These are phyloP conservation scores for Sporothrix humicola DNA, from an alignment of 2,329 filamentous ascomycete genomes.

Conservation along the genomic window DNA sequence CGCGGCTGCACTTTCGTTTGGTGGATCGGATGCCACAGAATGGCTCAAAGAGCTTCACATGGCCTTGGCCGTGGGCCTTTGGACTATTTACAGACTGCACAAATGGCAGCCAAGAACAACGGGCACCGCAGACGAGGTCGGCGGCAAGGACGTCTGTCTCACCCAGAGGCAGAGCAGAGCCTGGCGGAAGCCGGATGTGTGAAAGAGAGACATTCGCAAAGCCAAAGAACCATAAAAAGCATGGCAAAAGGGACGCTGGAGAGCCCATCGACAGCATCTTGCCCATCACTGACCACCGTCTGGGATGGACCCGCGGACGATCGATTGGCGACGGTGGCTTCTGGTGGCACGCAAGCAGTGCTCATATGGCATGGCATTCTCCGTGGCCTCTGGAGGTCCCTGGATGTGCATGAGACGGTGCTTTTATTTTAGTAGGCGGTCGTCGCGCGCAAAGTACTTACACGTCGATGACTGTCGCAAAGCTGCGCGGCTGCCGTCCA, in stretches of 20 bases:
- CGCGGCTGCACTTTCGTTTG: not conserved
- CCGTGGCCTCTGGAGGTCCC: not conserved
- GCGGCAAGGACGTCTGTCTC: slow-evolving; percentile 21
- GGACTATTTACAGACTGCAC: not conserved
- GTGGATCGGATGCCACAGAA: slow-evolving; percentile 23
- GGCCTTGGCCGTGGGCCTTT: slow-evolving; percentile 18
- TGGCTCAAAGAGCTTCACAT: slow-evolving; percentile 8
- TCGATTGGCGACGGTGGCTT: slow-evolving; percentile 27
- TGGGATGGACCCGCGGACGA: slow-evolving; percentile 16
- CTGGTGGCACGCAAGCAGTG: not conserved
- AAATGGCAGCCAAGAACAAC: slow-evolving; percentile 20
- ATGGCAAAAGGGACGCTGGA: slow-evolving; percentile 17
- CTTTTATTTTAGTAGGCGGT: not conserved
- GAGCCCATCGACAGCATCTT: not conserved
- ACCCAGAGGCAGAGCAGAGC: not conserved
- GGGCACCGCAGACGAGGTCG: slow-evolving; percentile 7
- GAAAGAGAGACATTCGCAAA: slow-evolving; percentile 12
- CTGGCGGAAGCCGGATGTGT: not conserved
- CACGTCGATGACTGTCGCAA: slow-evolving; percentile 20
- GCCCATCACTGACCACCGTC: not conserved
- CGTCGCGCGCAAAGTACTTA: not conserved
- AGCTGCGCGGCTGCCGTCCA: slow-evolving; percentile 20
- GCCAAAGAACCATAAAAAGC: not conserved
- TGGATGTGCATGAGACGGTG: slow-evolving; percentile 27
- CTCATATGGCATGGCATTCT: not conserved